A percentile compares a stretch with the other conserved stretches of the same genome.
Evolutionary conservation across 495 filamentous ascomycete genomes (phyloP).

Genomic region (Hypoxylon subgilvum): DNA sequence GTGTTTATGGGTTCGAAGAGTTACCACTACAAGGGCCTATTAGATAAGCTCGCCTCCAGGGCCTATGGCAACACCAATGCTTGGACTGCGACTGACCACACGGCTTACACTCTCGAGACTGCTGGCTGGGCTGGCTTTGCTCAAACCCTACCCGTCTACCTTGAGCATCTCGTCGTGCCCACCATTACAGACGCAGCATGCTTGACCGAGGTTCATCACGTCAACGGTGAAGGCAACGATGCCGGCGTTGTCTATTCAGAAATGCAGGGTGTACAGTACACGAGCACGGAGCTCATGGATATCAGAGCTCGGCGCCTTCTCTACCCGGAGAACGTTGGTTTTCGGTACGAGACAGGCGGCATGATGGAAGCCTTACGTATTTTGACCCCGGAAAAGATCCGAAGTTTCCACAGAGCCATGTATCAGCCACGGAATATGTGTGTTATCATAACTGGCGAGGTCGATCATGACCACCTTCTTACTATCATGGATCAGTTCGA

Average conservation of each 20-base stretch:
- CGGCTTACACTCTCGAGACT: conserved; percentile 92
- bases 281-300: conserved; percentile 80
- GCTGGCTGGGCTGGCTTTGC: conserved; percentile 97
- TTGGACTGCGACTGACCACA: conserved; percentile 93
- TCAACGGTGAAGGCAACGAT: conserved; percentile 91
- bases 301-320: conserved; percentile 74
- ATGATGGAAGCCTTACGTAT: conserved; percentile 92
- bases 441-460: conserved; percentile 85
- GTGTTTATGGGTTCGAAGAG: conserved; percentile 97
- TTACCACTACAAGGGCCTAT: conserved; percentile 90
- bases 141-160: conserved; percentile 90
- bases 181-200: conserved; percentile 91
- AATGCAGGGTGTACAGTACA: conserved; percentile 96
- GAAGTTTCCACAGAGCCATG: conserved; percentile 93
- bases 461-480: conserved; percentile 80
- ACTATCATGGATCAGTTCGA: conserved; percentile 86
- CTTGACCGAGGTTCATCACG: conserved; percentile 94
- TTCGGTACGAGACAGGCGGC: conserved; percentile 95
- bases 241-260: conserved; percentile 98
- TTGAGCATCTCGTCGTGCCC: conserved; percentile 91
- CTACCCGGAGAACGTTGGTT: conserved; percentile 89
- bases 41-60: conserved; percentile 90
- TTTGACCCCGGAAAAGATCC: conserved; percentile 85
- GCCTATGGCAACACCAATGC: conserved; percentile 95
- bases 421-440: conserved; percentile 97